Conservation (phyloP, 352 stramenopile genomes). For the Globisporangium sylvaticum region DNA sequence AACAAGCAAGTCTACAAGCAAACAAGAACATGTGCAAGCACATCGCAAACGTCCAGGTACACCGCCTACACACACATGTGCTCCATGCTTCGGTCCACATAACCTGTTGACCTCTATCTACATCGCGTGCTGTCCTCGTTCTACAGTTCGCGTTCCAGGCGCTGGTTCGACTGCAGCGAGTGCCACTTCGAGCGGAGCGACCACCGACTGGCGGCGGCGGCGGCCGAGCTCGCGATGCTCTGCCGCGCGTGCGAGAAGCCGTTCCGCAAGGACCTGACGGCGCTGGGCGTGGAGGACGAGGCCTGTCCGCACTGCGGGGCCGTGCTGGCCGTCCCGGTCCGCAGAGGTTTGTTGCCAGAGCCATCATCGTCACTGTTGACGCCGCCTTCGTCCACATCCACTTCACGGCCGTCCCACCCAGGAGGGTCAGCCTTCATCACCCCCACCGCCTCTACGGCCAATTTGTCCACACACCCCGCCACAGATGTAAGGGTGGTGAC, state of each 20-base stretch:
- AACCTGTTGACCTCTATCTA: too few species aligned
- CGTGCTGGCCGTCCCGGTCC: slow-evolving; percentile 28
- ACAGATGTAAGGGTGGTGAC: not conserved
- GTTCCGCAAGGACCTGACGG: slow-evolving; percentile 59
- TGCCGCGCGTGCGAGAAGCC: slow-evolving; percentile 65
- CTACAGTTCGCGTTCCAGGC: slow-evolving; percentile 65
- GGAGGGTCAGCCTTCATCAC: not conserved
- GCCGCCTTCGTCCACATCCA: not conserved
- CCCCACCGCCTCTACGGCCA: not conserved
- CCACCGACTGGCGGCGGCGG: slow-evolving; percentile 34
- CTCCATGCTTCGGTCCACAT: too few species aligned
- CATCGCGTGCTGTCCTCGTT: too few species aligned
- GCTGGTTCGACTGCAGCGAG: slow-evolving; percentile 76
- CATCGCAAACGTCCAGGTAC: slow-evolving; percentile 35
- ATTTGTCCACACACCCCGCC: not conserved
- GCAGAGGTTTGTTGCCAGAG: not conserved
- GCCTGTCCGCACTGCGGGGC: slow-evolving; percentile 63
- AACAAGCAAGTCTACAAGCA: not conserved
- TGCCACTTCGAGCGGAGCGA: slow-evolving; percentile 69
- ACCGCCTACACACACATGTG: not conserved
- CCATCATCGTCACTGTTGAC: slow-evolving; percentile 1
- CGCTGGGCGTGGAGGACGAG: slow-evolving; percentile 52
- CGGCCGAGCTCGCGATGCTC: slow-evolving; percentile 51
- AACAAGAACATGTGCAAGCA: slow-evolving; percentile 34
- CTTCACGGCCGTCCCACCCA: not conserved